phyloP scores from a whole-genome alignment of 139 green algal genomes.

The Chlamydomonas sphaeroides region DNA sequence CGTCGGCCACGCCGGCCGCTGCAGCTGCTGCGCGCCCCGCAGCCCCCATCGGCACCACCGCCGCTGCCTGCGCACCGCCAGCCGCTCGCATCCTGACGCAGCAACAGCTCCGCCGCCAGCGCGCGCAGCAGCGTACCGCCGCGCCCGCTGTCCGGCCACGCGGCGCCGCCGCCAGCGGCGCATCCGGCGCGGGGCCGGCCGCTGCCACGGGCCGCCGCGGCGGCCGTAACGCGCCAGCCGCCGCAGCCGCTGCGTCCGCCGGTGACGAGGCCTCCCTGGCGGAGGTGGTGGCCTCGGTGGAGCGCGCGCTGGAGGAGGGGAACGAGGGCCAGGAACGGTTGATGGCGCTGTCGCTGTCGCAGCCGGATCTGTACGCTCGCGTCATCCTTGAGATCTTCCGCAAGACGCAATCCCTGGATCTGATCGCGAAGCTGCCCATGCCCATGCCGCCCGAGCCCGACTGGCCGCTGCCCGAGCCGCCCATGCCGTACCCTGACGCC shows the following conservation, averaged over 20 bases:
- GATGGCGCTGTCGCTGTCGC: neutral
- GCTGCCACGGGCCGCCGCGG: neutral
- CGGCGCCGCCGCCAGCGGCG: neutral
- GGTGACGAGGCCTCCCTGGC: neutral
- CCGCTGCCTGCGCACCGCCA: neutral
- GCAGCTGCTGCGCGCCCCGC: neutral
- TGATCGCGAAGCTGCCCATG: slow-evolving; percentile 31
- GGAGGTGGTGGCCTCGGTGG: slow-evolving; percentile 1
- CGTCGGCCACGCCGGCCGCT: neutral
- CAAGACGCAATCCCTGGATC: slow-evolving; percentile 21
- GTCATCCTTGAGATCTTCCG: slow-evolving; percentile 26
- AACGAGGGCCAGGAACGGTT: slow-evolving; percentile 9
- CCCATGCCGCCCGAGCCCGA: slow-evolving; percentile 24
- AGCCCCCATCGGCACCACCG: slow-evolving; percentile 20
- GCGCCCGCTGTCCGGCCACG: slow-evolving; percentile 1
- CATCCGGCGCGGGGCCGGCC: neutral
- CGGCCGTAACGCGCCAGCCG: neutral
- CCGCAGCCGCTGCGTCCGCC: neutral
- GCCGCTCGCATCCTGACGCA: slow-evolving; percentile 6
- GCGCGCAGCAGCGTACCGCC: slow-evolving; percentile 2
- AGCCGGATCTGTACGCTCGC: slow-evolving; percentile 26
- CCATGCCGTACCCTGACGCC: neutral
- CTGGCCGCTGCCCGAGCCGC: neutral
- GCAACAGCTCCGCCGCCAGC: slow-evolving; percentile 36
- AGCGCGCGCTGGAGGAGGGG: slow-evolving; percentile 18